Percentiles rank a stretch among this genome's conserved stretches.
Conservation (phyloP, 805 yeast genomes). For the Sugiyamaella marilandica region DNA sequence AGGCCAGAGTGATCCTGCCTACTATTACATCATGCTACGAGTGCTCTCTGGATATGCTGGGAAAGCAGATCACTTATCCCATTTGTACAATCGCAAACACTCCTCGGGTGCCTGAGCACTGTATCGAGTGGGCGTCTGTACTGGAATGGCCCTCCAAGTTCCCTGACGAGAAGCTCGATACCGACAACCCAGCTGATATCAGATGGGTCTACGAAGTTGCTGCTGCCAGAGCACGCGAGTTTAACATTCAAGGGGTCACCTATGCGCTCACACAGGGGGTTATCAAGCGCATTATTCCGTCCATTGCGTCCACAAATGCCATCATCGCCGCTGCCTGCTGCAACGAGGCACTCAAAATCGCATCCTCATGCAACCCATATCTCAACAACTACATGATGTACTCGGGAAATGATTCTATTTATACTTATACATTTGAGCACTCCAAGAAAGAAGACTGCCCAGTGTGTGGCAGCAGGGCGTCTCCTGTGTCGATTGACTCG, state of each 20-base stretch:
- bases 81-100: constrained; percentile 92
- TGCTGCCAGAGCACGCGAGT: constrained; percentile 52
- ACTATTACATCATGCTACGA: constrained; percentile 87
- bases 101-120: constrained; percentile 92
- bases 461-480: constrained; percentile 56
- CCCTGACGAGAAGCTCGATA: constrained; percentile 47
- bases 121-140: constrained; percentile 84
- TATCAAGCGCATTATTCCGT: constrained; percentile 86
- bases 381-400: constrained; percentile 80
- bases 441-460: constrained; percentile 60
- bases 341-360: constrained; percentile 75
- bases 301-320: constrained; percentile 92
- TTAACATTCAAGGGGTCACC: constrained; percentile 68
- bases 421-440: constrained; percentile 66
- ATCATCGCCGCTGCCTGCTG: constrained; percentile 85
- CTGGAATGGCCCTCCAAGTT: constrained; percentile 62
- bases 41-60: constrained; percentile 73
- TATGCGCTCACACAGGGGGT: constrained; percentile 74
- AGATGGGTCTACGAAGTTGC: constrained; percentile 58
- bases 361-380: constrained; percentile 62
- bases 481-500: constrained; percentile 17
- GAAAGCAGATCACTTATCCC: constrained; percentile 62
- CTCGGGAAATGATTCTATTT: constrained; percentile 75
- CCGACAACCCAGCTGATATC: constrained; percentile 64
- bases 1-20: constrained; percentile 81